A percentile compares a stretch with the other conserved stretches of the same genome.
These are phyloP conservation scores for Plenodomus biglobosus DNA, from an alignment of 2,329 filamentous ascomycete species.

Conservation along the genomic window DNA sequence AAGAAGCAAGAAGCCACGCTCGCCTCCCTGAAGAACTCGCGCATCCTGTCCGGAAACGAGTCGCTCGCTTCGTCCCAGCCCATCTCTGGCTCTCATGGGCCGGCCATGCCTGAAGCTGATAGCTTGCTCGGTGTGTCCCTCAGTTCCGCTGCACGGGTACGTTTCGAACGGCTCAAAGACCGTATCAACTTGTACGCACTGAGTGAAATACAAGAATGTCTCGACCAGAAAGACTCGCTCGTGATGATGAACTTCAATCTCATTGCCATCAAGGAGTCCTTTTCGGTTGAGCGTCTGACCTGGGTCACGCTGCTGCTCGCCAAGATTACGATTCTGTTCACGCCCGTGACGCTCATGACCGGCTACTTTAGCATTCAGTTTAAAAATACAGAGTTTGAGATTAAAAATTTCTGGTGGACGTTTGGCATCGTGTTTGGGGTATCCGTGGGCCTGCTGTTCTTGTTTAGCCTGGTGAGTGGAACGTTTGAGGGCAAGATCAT, in stretches of 20 bases:
- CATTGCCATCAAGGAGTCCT: slow-evolving; percentile 73
- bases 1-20: slow-evolving; percentile 49
- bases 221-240: slow-evolving; percentile 70
- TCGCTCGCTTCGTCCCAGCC: slow-evolving; percentile 33
- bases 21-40: slow-evolving; percentile 49
- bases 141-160: slow-evolving; percentile 54
- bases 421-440: slow-evolving; percentile 65
- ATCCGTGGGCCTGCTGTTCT: slow-evolving; percentile 60
- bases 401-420: slow-evolving; percentile 66
- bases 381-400: slow-evolving; percentile 60
- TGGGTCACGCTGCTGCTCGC: slow-evolving; percentile 71
- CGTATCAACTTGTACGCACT: slow-evolving; percentile 63
- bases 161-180: slow-evolving; percentile 62
- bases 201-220: slow-evolving; percentile 62
- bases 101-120: slow-evolving; percentile 38
- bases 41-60: slow-evolving; percentile 39
- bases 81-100: slow-evolving; percentile 14
- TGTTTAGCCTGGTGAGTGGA: slow-evolving; percentile 60
- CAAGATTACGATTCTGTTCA: slow-evolving; percentile 74
- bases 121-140: slow-evolving; percentile 50
- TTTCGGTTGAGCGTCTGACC: slow-evolving; percentile 70
- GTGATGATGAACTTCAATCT: slow-evolving; percentile 76
- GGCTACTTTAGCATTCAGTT: slow-evolving; percentile 72
- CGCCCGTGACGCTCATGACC: slow-evolving; percentile 74
- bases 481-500: slow-evolving; percentile 59